phyloP scores from a whole-genome alignment of 2,329 filamentous ascomycete genomes.

The Botrytis paeoniae region DNA sequence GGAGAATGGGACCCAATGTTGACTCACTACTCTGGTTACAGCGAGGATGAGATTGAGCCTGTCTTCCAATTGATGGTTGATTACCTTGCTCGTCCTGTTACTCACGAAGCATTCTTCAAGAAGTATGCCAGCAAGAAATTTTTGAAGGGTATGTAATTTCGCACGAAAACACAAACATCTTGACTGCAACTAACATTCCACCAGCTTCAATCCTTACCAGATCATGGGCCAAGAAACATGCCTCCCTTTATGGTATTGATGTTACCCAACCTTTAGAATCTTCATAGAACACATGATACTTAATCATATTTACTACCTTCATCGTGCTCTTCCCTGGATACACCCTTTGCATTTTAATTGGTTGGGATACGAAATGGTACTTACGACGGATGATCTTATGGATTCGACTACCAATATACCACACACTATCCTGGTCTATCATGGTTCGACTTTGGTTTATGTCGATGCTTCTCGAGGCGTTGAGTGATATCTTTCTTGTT shows the following conservation, averaged over 20 bases:
- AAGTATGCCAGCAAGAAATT: constrained; percentile 99
- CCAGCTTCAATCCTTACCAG: constrained; percentile 86
- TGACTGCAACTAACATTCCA: constrained; percentile 26
- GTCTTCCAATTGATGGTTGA: constrained; percentile 94
- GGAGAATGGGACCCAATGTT: constrained; percentile 91
- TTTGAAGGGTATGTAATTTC: constrained; percentile 73
- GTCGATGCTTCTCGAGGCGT: constrained; percentile 16
- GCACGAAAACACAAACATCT: neutral
- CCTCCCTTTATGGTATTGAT: constrained; percentile 52
- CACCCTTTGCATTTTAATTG: constrained; percentile 36
- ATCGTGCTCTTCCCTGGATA: constrained; percentile 35
- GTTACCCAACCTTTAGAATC: constrained; percentile 36
- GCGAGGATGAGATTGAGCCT: constrained; percentile 86
- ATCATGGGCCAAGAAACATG: constrained; percentile 87
- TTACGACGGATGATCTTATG: constrained; percentile 34
- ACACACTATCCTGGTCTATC: constrained; percentile 10
- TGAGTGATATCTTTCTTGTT: constrained; percentile 16
- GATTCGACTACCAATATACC: constrained; percentile 19
- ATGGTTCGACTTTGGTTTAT: constrained; percentile 19
- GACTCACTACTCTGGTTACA: constrained; percentile 88
- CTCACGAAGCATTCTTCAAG: constrained; percentile 98
- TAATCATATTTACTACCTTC: constrained; percentile 32
- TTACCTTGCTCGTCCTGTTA: constrained; percentile 85
- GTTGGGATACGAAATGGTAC: constrained; percentile 37
- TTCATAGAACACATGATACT: constrained; percentile 30